phyloP scores from a whole-genome alignment of 2,329 filamentous ascomycete genomes.

The Colletotrichum salicis region DNA sequence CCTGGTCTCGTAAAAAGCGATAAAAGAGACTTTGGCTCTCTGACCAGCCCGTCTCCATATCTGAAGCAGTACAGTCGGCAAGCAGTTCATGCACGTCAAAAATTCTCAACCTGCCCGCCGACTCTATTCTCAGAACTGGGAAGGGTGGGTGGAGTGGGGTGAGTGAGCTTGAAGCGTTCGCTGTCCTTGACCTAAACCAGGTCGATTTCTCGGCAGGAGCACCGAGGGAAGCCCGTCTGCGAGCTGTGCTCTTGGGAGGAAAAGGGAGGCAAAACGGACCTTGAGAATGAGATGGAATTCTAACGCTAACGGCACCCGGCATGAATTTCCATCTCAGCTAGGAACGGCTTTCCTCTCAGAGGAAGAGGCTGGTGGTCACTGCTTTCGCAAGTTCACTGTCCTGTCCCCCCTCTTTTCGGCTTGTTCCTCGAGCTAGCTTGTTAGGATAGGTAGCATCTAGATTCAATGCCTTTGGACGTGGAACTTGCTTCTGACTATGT shows the following conservation, averaged over 20 bases:
- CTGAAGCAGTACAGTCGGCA: background rate
- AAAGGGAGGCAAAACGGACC: background rate
- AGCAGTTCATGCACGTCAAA: background rate
- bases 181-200: background rate
- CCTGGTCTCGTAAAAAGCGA: background rate
- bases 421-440: background rate
- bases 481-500: no score
- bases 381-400: background rate
- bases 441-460: no score
- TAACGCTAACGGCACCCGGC: background rate
- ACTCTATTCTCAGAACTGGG: background rate
- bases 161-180: background rate
- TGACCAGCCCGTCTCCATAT: background rate
- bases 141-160: background rate
- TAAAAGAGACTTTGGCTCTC: background rate
- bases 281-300: background rate
- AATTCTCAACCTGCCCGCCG: background rate
- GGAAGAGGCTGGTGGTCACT: background rate
- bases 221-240: no score
- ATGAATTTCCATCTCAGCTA: background rate
- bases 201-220: background rate
- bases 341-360: background rate
- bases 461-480: no score
- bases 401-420: no score
- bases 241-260: background rate